phyloP scores from a whole-genome alignment of 768 basidiomycete genomes.

The Artomyces pyxidatus region DNA sequence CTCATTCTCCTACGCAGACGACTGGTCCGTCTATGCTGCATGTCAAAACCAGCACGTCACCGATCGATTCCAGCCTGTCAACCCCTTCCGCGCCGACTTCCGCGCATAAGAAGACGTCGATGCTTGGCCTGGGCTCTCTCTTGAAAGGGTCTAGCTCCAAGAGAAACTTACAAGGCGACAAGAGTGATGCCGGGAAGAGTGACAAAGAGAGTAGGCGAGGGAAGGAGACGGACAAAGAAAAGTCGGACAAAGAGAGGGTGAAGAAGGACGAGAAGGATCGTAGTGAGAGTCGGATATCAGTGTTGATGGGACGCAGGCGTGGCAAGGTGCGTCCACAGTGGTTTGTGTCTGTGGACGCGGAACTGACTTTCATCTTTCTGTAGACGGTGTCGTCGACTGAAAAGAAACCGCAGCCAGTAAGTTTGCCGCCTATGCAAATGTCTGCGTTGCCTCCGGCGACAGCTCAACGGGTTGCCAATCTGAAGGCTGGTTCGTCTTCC shows the following conservation, averaged over 20 bases:
- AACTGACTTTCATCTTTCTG: constrained; percentile 6
- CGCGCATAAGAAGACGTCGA: constrained; percentile 72
- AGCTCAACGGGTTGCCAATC: constrained; percentile 75
- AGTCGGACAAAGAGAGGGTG: constrained; percentile 41
- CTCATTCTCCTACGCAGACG: constrained; percentile 40
- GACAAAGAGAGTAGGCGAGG: constrained; percentile 48
- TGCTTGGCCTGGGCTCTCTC: constrained; percentile 75
- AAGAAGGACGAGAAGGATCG: constrained; percentile 79
- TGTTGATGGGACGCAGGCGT: constrained; percentile 79
- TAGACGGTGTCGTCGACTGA: constrained; percentile 83
- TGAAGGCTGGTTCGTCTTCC: constrained; percentile 50
- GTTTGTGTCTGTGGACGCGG: constrained; percentile 2
- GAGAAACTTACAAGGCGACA: constrained; percentile 65
- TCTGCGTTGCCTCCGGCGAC: constrained; percentile 75
- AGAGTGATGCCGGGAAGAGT: constrained; percentile 27
- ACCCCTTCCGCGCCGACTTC: constrained; percentile 51
- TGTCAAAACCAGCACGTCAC: constrained; percentile 38
- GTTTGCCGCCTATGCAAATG: constrained; percentile 87
- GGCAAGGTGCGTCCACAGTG: constrained; percentile 62
- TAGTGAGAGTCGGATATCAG: constrained; percentile 84
- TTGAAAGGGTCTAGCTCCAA: constrained; percentile 79
- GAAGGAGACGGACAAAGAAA: constrained; percentile 45
- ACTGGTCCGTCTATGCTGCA: constrained; percentile 33
- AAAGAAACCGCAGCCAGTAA: constrained; percentile 61
- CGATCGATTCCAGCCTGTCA: constrained; percentile 42